Evolutionary conservation across 208 protist genomes (phyloP).

Genomic region (Trypanosoma avium): DNA sequence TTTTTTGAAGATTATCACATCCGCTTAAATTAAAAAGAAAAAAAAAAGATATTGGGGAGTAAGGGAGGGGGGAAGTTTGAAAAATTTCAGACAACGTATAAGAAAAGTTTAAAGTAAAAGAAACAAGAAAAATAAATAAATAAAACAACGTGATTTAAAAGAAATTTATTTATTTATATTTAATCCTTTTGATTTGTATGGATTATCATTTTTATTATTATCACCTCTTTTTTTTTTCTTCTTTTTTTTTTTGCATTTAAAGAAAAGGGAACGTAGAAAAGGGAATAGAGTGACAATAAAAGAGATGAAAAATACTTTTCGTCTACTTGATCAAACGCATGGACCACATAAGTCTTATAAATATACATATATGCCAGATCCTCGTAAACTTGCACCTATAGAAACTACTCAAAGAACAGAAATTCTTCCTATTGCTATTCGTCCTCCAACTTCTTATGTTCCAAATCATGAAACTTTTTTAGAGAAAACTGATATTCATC

Average conservation of each 20-base stretch:
- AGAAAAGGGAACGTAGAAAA: too few relatives aligned
- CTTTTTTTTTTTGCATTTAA: neutral
- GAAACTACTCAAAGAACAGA: slow-evolving; percentile 77
- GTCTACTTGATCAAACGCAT: slow-evolving; percentile 68
- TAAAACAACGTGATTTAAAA: neutral
- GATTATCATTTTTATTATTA: neutral
- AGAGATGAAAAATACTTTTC: slow-evolving; percentile 15
- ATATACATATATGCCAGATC: slow-evolving; percentile 92
- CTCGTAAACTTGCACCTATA: slow-evolving; percentile 88
- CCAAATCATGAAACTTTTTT: slow-evolving; percentile 90
- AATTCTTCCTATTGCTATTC: slow-evolving; percentile 79
- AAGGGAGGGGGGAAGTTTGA: neutral
- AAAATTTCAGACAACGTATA: slow-evolving; percentile 2
- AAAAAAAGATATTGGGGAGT: neutral
- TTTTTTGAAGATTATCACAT: slow-evolving; percentile 12
- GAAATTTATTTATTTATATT: neutral
- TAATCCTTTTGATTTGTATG: neutral
- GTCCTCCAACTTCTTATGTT: slow-evolving; percentile 84
- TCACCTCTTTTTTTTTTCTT: neutral
- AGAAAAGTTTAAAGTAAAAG: neutral
- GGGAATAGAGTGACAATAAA: too few relatives aligned
- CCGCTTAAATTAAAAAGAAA: slow-evolving; percentile 2
- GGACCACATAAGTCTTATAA: slow-evolving; percentile 91
- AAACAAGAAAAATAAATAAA: neutral
- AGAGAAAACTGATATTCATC: slow-evolving; percentile 83